A percentile compares a stretch with the other conserved stretches of the same genome.
Evolutionary conservation across 116 monocot species (phyloP).

Genomic region (Cymodocea nodosa): DNA sequence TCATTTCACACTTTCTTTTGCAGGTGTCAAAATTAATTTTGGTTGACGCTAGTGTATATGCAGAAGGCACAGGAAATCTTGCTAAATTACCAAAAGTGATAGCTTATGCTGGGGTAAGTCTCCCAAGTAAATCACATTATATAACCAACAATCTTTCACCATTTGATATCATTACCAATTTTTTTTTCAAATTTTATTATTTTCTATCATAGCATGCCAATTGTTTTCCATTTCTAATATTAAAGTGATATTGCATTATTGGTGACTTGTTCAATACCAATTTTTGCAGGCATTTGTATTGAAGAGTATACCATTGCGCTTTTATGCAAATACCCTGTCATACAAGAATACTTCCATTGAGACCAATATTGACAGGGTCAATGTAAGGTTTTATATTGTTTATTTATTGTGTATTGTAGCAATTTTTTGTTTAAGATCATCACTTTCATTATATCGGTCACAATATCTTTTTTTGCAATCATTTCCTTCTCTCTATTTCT

Average conservation of each 20-base stretch:
- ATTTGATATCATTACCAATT: background rate
- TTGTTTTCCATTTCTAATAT: background rate
- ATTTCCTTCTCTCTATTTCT: too few relatives aligned
- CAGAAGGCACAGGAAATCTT: constrained; percentile 61
- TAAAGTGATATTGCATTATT: background rate
- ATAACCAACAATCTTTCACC: background rate
- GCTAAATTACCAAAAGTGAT: constrained; percentile 40
- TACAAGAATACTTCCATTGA: constrained; percentile 27
- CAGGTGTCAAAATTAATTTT: constrained; percentile 74
- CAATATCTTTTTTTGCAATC: too few relatives aligned
- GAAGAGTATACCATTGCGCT: constrained; percentile 61
- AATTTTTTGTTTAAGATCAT: background rate
- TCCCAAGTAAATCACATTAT: background rate
- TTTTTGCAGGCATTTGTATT: constrained; percentile 39
- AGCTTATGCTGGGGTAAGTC: constrained; percentile 82
- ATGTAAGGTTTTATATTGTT: constrained; percentile 22
- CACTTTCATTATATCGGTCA: too few relatives aligned
- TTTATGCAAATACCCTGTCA: constrained; percentile 45
- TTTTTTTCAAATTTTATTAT: background rate
- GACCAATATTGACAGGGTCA: constrained; percentile 35
- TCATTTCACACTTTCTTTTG: constrained; percentile 3
- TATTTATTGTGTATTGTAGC: background rate
- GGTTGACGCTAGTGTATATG: constrained; percentile 76
- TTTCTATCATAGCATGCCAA: background rate
- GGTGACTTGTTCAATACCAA: background rate